Evolutionary conservation across 2,329 filamentous ascomycete species (phyloP), one percentile per base, ranked within the genome.

Genomic region (Calonectria henricotiae): DNA sequence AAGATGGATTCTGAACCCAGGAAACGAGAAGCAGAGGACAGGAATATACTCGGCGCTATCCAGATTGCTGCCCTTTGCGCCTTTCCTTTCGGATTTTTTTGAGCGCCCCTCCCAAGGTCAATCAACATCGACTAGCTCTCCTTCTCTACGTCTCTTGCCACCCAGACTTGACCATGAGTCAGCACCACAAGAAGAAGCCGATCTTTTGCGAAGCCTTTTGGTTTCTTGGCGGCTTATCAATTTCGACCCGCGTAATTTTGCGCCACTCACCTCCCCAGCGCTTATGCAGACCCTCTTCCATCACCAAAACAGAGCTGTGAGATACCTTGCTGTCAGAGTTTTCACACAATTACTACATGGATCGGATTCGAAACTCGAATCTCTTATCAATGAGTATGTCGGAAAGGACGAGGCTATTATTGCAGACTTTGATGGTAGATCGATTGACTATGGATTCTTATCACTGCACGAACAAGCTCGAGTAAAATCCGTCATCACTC

Each of bases 321-420:
- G 93, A 82, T 98, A 95, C 81, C 86, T 98, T 71, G 92, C 95
- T 15, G 88, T 97, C 67, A 90, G 94, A 73, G 90, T 95, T 69
- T 93, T 98, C 74, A 95, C 92, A 78, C 86, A 94, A 72, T 90
- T 94, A 68, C 89, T 97, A 75, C 90, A 91, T 77, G 93, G 93
- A 35, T 92, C 96, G 4, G 96, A 99, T 81, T 86, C 88, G 73
- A 94, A 94, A 72, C 87, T 93, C 58, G 92, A 97, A 78, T 85
- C 89, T 60, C 91, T 97, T 80, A 83, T 97, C 37, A 83, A 85
- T 60, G 86, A 89, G 77, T 87, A 95, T 80, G 85, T 96, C 66
- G 90, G 89, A 55, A 84, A 81, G 47, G 85, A 88, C 44, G 89
- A 89, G 37, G 85, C 89, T 25, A 85, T 97, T 44, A 80, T 88